These are phyloP conservation scores for Penicillium paxilli DNA, from an alignment of 495 filamentous ascomycete species.

Conservation along the genomic window DNA sequence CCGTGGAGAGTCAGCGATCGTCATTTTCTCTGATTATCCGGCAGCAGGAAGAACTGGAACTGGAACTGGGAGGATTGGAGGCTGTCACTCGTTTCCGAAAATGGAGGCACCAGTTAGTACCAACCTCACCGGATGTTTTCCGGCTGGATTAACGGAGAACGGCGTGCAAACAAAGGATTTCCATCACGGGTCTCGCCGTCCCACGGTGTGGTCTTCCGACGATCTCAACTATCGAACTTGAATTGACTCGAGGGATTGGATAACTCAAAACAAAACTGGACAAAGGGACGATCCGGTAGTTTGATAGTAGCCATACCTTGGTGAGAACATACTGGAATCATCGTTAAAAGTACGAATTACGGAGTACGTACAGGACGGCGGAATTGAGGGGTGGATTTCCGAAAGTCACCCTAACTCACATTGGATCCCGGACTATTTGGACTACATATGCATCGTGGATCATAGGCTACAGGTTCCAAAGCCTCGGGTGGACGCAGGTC, in stretches of 20 bases:
- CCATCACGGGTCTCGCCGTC: conserved; percentile 13
- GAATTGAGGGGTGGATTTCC: too few relatives aligned
- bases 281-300: too few relatives aligned
- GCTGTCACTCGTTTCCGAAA: conserved; percentile 2
- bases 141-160: conserved; percentile 6
- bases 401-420: too few relatives aligned
- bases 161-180: not conserved
- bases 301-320: too few relatives aligned
- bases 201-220: conserved; percentile 6
- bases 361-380: not conserved
- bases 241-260: not conserved
- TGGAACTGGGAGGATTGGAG: conserved; percentile 3
- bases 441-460: conserved; percentile 14
- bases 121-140: conserved; percentile 8
- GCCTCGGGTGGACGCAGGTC: conserved; percentile 17
- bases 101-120: conserved; percentile 2
- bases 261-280: not conserved
- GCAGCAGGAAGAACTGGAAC: conserved; percentile 8
- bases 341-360: too few relatives aligned
- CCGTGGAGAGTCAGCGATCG: conserved; percentile 22
- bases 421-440: not conserved
- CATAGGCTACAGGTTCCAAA: conserved; percentile 22
- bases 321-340: too few relatives aligned
- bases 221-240: not conserved
- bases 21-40: conserved; percentile 12